Evolutionary conservation across 208 protist genomes (phyloP).

Genomic region (Leptomonas seymouri): DNA sequence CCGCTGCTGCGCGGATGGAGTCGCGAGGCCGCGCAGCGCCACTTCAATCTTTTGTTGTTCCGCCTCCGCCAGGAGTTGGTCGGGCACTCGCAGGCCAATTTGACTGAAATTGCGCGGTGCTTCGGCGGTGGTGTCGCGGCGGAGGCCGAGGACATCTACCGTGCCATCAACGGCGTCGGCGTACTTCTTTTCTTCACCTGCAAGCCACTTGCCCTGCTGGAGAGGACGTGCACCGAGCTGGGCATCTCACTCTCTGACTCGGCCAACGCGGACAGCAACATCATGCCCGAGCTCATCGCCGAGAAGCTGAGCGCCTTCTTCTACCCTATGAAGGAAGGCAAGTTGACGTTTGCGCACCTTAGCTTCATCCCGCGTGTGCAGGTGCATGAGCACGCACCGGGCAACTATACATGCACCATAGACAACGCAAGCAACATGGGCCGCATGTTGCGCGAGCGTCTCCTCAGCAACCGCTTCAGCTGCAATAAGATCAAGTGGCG

Average conservation of each 20-base stretch:
- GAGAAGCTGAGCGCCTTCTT: constrained; percentile 67
- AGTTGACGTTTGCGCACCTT: constrained; percentile 45
- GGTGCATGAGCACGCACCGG: constrained; percentile 80
- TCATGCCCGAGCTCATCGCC: constrained; percentile 58
- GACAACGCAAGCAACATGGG: constrained; percentile 73
- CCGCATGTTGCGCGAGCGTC: constrained; percentile 49
- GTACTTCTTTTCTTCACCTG: constrained; percentile 59
- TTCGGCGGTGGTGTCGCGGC: constrained; percentile 30
- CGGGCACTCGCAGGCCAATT: constrained; percentile 35
- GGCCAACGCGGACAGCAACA: constrained; percentile 46
- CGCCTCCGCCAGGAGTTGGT: constrained; percentile 55
- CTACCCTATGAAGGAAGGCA: constrained; percentile 44
- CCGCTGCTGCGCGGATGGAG: constrained; percentile 29
- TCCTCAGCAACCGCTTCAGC: constrained; percentile 82
- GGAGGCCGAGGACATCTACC: constrained; percentile 54
- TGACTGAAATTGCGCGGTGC: constrained; percentile 43
- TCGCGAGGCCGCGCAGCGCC: constrained; percentile 35
- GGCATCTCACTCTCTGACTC: constrained; percentile 57
- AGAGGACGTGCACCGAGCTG: constrained; percentile 55
- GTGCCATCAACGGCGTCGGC: constrained; percentile 55
- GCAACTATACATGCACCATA: constrained; percentile 78
- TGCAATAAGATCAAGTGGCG: constrained; percentile 82
- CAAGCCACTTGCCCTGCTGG: constrained; percentile 36
- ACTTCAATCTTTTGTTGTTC: constrained; percentile 41
- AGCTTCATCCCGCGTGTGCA: constrained; percentile 72